Percentiles rank a stretch among this genome's conserved stretches.
Evolutionary conservation across 305 asterid genomes (phyloP).

Genomic region (Fraxinus ornus): DNA sequence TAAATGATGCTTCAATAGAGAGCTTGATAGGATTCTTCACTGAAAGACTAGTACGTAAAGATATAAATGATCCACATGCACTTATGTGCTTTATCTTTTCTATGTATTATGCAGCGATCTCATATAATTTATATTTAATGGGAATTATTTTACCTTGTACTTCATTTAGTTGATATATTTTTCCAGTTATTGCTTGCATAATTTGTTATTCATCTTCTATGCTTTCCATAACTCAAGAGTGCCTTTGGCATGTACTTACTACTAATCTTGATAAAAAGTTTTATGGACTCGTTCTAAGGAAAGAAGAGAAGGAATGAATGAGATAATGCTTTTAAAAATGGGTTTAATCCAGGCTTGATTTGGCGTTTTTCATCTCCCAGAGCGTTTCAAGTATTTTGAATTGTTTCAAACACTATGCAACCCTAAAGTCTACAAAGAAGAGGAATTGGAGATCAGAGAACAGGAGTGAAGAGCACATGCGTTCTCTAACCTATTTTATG

Average conservation of each 20-base stretch:
- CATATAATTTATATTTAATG: not conserved
- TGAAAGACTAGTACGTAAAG: slow-evolving; percentile 77
- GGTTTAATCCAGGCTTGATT: not conserved
- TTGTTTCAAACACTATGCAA: not conserved
- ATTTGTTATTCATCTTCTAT: slow-evolving; percentile 12
- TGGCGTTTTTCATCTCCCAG: not conserved
- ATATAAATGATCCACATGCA: slow-evolving; percentile 21
- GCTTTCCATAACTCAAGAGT: not conserved
- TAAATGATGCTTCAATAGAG: slow-evolving; percentile 55
- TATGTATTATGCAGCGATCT: slow-evolving; percentile 2
- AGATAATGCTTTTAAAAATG: not conserved
- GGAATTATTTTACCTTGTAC: not conserved
- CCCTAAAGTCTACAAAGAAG: not conserved
- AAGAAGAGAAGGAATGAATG: not conserved
- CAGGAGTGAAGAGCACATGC: not conserved
- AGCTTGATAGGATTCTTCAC: slow-evolving; percentile 80
- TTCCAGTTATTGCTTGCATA: slow-evolving; percentile 15
- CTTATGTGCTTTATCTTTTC: slow-evolving; percentile 7
- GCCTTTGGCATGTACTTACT: slow-evolving; percentile 9
- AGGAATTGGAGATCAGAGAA: not conserved
- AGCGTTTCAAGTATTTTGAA: not conserved
- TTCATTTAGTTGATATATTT: slow-evolving; percentile 8
- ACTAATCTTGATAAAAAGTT: slow-evolving; percentile 6
- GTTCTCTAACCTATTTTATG: not conserved
- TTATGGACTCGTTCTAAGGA: not conserved